Evolutionary conservation across 1,284 basidiomycete genomes (phyloP).

Genomic region (Marasmius oreades): DNA sequence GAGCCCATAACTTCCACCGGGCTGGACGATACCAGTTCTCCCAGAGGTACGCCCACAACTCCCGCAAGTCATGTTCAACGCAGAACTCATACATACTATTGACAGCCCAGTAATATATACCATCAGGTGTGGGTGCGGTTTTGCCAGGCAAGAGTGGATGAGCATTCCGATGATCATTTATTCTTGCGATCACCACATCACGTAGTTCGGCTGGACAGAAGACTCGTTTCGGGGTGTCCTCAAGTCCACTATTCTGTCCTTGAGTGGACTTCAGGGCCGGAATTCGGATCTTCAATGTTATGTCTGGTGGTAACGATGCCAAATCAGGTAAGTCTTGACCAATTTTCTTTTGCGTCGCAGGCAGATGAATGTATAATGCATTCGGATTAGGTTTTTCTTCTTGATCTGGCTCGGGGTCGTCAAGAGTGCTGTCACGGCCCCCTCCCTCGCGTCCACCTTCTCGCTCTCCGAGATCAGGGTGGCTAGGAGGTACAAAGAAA

Average conservation of each 20-base stretch:
- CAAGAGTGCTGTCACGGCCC: neutral
- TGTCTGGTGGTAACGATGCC: neutral
- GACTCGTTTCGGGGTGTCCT: neutral
- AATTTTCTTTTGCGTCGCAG: neutral
- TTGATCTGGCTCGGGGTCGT: neutral
- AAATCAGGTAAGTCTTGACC: neutral
- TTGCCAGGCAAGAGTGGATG: constrained; percentile 29
- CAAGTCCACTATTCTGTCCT: neutral
- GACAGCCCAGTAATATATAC: constrained; percentile 26
- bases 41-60: constrained; percentile 29
- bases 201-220: constrained; percentile 14
- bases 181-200: constrained; percentile 18
- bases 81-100: constrained; percentile 26
- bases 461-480: neutral
- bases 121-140: constrained; percentile 18
- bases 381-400: neutral
- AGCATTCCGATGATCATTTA: constrained; percentile 24
- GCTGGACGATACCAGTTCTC: constrained; percentile 26
- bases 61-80: constrained; percentile 20
- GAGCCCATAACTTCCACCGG: constrained; percentile 22
- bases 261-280: neutral
- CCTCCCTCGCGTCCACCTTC: neutral
- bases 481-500: neutral
- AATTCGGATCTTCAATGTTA: neutral
- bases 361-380: neutral